Evolutionary conservation across 108 stramenopile genomes (phyloP).

Genomic region (Discostella stelligeroides): DNA sequence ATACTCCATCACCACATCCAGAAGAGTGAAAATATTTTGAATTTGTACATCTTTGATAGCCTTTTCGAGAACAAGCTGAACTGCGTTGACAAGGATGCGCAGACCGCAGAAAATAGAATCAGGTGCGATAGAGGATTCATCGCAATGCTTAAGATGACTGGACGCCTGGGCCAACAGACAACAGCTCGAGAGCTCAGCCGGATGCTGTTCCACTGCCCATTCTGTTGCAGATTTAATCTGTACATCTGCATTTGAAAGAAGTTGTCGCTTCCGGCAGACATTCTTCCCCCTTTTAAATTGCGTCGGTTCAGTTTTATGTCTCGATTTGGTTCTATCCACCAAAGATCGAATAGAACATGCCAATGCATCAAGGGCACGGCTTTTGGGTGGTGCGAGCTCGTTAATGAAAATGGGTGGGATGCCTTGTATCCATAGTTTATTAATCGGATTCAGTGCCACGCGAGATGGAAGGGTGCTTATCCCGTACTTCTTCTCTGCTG

Average conservation of each 20-base stretch:
- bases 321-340: slow-evolving; percentile 70
- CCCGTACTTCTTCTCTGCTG: slow-evolving; percentile 60
- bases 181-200: slow-evolving; percentile 2
- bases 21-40: slow-evolving; percentile 14
- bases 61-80: slow-evolving; percentile 5
- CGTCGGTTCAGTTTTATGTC: background rate
- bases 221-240: slow-evolving; percentile 18
- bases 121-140: background rate
- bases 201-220: slow-evolving; percentile 8
- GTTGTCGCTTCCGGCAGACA: slow-evolving; percentile 15
- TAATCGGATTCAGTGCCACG: slow-evolving; percentile 69
- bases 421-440: slow-evolving; percentile 83
- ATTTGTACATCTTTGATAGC: slow-evolving; percentile 1
- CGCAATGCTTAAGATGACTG: slow-evolving; percentile 2
- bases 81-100: slow-evolving; percentile 10
- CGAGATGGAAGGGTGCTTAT: slow-evolving; percentile 45
- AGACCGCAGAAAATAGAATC: slow-evolving; percentile 5
- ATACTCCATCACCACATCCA: slow-evolving; percentile 16
- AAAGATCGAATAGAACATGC: slow-evolving; percentile 79
- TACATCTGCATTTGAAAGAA: slow-evolving; percentile 9
- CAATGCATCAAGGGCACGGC: slow-evolving; percentile 73
- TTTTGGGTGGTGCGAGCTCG: slow-evolving; percentile 65
- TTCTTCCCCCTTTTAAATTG: slow-evolving; percentile 32
- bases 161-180: slow-evolving; percentile 3
- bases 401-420: slow-evolving; percentile 74